Evolutionary conservation across 306 rosid genomes (phyloP).

Genomic region (peach (Prunus persica)): DNA sequence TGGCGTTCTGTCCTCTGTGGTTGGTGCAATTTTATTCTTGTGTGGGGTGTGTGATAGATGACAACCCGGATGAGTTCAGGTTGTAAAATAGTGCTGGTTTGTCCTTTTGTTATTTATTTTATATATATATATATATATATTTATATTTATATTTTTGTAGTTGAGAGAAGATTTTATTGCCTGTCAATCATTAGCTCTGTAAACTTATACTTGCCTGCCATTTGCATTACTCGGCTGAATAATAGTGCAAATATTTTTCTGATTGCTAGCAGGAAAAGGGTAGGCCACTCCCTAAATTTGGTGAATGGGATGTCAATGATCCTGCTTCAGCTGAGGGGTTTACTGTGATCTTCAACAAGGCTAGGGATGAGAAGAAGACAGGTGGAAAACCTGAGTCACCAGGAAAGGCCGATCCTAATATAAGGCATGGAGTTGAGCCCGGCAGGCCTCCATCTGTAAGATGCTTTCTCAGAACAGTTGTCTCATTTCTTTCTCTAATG

Average conservation of each 20-base stretch:
- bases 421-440: slow-evolving; percentile 57
- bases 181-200: background rate
- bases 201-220: background rate
- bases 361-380: slow-evolving; percentile 94
- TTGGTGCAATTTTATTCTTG: background rate
- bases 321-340: slow-evolving; percentile 99
- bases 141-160: background rate
- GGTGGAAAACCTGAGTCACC: slow-evolving; percentile 97
- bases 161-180: background rate
- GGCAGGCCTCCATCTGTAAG: slow-evolving; percentile 78
- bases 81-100: background rate
- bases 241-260: background rate
- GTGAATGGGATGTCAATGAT: slow-evolving; percentile 99
- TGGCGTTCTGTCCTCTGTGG: background rate
- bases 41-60: background rate
- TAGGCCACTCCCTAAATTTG: slow-evolving; percentile 92
- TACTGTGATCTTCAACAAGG: slow-evolving; percentile 96
- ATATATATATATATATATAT: too few species aligned
- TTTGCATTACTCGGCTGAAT: background rate
- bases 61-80: background rate
- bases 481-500: background rate
- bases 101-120: background rate
- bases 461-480: slow-evolving; percentile 18
- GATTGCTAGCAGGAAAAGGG: slow-evolving; percentile 76
- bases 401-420: slow-evolving; percentile 61